A percentile compares a stretch with the other conserved stretches of the same genome.
These are phyloP conservation scores for Colletotrichum lupini DNA, from an alignment of 2,329 filamentous ascomycete genomes.

Conservation along the genomic window DNA sequence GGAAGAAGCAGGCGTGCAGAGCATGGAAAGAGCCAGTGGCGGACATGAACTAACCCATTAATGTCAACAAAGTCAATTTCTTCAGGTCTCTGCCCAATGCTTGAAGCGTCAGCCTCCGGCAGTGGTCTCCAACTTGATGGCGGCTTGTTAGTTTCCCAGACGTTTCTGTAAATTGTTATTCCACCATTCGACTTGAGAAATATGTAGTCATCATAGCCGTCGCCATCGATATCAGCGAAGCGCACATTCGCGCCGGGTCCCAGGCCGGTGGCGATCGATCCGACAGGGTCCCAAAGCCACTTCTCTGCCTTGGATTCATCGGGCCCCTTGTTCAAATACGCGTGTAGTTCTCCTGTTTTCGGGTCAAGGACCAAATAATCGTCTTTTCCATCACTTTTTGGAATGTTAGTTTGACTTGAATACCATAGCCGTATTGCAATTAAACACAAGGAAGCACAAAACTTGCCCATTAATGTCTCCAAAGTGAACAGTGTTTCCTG, in stretches of 20 bases:
- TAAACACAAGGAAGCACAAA: too few relatives aligned
- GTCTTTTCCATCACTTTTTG: slow-evolving; percentile 26
- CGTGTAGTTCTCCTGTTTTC: slow-evolving; percentile 20
- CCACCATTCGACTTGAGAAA: slow-evolving; percentile 23
- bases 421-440: not conserved
- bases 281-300: slow-evolving; percentile 12
- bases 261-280: slow-evolving; percentile 30
- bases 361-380: slow-evolving; percentile 33
- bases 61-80: not conserved
- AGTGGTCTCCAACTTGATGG: not conserved
- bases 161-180: slow-evolving; percentile 34
- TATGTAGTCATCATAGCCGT: slow-evolving; percentile 38
- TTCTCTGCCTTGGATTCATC: not conserved
- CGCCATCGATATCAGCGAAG: slow-evolving; percentile 40
- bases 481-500: slow-evolving; percentile 26
- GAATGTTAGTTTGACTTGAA: not conserved
- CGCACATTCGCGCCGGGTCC: slow-evolving; percentile 35
- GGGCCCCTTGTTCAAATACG: slow-evolving; percentile 5
- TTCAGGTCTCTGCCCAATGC: not conserved
- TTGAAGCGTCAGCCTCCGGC: not conserved
- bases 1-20: too few relatives aligned
- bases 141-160: not conserved
- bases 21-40: not conserved
- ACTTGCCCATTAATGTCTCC: slow-evolving; percentile 32
- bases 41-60: not conserved